A percentile compares a stretch with the other conserved stretches of the same genome.
Conservation (phyloP, 2,329 filamentous ascomycete species). For the Microcyclospora tardicrescens region DNA sequence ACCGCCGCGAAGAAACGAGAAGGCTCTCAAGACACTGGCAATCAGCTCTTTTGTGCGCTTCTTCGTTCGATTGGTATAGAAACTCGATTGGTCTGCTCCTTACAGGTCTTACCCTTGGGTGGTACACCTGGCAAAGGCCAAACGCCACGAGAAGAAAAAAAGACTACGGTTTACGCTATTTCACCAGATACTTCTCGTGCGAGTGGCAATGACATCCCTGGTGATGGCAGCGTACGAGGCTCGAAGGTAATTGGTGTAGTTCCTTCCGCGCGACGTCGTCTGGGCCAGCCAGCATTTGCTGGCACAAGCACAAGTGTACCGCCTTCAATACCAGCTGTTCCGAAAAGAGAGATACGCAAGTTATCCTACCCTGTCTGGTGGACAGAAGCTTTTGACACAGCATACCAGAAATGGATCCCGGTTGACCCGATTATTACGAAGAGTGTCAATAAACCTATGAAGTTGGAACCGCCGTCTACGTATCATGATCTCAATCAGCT, state of each 20-base stretch:
- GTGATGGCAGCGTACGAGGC: constrained; percentile 11
- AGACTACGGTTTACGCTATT: constrained; percentile 24
- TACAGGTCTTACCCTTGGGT: constrained; percentile 67
- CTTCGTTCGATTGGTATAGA: constrained; percentile 72
- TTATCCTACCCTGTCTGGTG: constrained; percentile 78
- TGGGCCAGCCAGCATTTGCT: constrained; percentile 21
- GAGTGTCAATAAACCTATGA: constrained; percentile 60
- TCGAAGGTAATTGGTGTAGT: constrained; percentile 14
- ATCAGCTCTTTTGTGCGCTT: constrained; percentile 80
- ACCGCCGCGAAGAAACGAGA: constrained; percentile 53
- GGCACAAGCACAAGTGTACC: background rate
- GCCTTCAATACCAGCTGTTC: constrained; percentile 1
- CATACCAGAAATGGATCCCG: constrained; percentile 82
- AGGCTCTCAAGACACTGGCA: constrained; percentile 80
- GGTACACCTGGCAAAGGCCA: constrained; percentile 33
- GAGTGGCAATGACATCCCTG: constrained; percentile 9
- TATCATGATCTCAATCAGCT: constrained; percentile 60
- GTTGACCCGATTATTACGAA: constrained; percentile 75
- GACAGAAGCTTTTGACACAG: constrained; percentile 81
- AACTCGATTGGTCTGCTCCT: constrained; percentile 72
- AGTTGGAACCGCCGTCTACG: constrained; percentile 69
- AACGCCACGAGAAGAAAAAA: constrained; percentile 29
- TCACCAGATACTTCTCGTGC: constrained; percentile 8
- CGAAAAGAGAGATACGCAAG: constrained; percentile 43
- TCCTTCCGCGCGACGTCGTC: constrained; percentile 17